phyloP scores from a whole-genome alignment of 768 basidiomycete genomes.

The Hortiboletus campestris region DNA sequence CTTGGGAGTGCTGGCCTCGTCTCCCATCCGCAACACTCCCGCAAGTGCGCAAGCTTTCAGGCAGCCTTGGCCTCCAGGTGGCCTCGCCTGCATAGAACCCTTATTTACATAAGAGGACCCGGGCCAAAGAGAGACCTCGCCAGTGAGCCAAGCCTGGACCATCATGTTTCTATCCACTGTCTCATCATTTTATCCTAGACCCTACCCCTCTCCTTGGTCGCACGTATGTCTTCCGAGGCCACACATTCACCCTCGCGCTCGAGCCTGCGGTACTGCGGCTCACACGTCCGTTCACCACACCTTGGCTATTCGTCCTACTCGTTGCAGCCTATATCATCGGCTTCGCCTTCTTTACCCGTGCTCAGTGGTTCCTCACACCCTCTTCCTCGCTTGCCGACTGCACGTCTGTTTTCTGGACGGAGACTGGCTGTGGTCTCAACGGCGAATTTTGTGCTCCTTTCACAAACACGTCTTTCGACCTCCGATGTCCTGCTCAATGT shows the following conservation, averaged over 20 bases:
- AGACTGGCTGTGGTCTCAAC: slow-evolving; percentile 70
- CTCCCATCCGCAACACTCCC: neutral
- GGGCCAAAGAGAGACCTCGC: slow-evolving; percentile 52
- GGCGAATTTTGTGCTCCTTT: slow-evolving; percentile 67
- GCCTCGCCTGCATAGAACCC: slow-evolving; percentile 20
- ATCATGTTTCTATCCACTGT: neutral
- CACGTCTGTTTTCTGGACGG: slow-evolving; percentile 67
- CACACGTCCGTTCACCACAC: slow-evolving; percentile 51
- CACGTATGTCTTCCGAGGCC: slow-evolving; percentile 38
- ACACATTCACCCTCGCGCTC: slow-evolving; percentile 42
- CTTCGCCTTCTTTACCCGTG: slow-evolving; percentile 68
- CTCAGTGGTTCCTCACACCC: slow-evolving; percentile 71
- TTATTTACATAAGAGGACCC: slow-evolving; percentile 55
- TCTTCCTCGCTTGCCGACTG: slow-evolving; percentile 62
- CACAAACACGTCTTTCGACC: slow-evolving; percentile 57
- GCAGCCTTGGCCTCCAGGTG: slow-evolving; percentile 5
- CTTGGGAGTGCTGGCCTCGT: neutral
- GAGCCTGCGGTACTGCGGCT: slow-evolving; percentile 53
- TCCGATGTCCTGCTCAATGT: slow-evolving; percentile 81
- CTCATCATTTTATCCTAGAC: slow-evolving; percentile 35
- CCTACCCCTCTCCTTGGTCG: slow-evolving; percentile 56
- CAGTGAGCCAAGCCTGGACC: slow-evolving; percentile 28
- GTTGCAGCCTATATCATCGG: slow-evolving; percentile 64
- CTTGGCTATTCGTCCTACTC: slow-evolving; percentile 56
- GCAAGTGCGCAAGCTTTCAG: slow-evolving; percentile 8